Conservation (phyloP, 2,329 filamentous ascomycete genomes). For the Pezicula rhizophila region DNA sequence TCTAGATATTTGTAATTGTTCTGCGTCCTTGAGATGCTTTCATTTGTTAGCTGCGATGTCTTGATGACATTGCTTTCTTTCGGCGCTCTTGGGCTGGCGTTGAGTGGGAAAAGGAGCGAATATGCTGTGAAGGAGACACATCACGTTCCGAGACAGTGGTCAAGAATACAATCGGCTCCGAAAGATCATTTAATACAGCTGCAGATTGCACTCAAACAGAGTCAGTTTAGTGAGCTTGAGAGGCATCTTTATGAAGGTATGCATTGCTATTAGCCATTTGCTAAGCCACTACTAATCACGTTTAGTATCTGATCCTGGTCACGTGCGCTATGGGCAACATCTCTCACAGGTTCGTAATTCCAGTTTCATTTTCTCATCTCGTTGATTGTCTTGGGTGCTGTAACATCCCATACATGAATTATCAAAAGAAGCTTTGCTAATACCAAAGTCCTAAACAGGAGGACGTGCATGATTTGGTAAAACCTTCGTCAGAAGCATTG, state of each 20-base stretch:
- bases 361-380: no score
- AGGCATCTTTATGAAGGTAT: slow-evolving; percentile 46
- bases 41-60: neutral
- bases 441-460: slow-evolving; percentile 26
- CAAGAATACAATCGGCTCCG: slow-evolving; percentile 38
- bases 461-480: slow-evolving; percentile 47
- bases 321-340: slow-evolving; percentile 49
- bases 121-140: slow-evolving; percentile 53
- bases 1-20: no score
- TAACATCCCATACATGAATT: no score
- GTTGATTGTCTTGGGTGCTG: no score
- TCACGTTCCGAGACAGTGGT: slow-evolving; percentile 45
- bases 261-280: neutral
- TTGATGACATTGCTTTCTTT: neutral
- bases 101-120: neutral
- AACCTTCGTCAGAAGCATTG: slow-evolving; percentile 44
- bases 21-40: neutral
- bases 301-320: slow-evolving; percentile 31
- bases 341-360: slow-evolving; percentile 21
- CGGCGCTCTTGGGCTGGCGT: neutral
- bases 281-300: neutral
- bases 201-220: slow-evolving; percentile 53
- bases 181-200: slow-evolving; percentile 43
- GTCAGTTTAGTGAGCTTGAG: slow-evolving; percentile 48
- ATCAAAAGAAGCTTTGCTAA: no score